These are phyloP conservation scores for Sarcomyxa edulis DNA, from an alignment of 768 basidiomycete species.

Conservation along the genomic window DNA sequence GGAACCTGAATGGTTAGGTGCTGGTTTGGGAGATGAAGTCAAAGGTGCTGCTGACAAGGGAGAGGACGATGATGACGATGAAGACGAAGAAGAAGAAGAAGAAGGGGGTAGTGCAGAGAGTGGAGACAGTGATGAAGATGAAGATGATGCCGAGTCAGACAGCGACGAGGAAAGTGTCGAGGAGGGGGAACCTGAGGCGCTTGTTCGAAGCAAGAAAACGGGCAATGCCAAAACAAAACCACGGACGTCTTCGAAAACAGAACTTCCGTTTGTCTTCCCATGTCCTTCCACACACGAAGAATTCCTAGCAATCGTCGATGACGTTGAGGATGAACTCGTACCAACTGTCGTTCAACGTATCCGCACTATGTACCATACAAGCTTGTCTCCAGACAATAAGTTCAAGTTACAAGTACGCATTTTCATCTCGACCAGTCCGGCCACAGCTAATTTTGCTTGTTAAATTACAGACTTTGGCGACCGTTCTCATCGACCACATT, in stretches of 20 bases:
- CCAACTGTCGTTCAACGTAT: constrained; percentile 86
- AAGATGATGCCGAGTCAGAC: constrained; percentile 28
- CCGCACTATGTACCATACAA: constrained; percentile 86
- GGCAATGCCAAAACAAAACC: constrained; percentile 26
- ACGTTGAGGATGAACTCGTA: constrained; percentile 65
- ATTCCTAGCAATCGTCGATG: constrained; percentile 77
- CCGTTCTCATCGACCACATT: constrained; percentile 84
- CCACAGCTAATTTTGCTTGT: background rate
- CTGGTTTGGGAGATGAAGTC: constrained; percentile 37
- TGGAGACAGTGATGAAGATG: constrained; percentile 24
- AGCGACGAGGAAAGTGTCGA: constrained; percentile 30
- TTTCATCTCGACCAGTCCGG: background rate
- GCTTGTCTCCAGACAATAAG: constrained; percentile 88
- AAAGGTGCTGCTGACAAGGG: constrained; percentile 30
- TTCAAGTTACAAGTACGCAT: constrained; percentile 76
- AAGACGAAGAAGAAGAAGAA: constrained; percentile 37
- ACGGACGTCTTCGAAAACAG: constrained; percentile 35
- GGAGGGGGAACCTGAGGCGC: constrained; percentile 40
- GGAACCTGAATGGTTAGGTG: constrained; percentile 32
- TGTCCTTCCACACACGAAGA: constrained; percentile 87
- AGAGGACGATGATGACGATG: constrained; percentile 30
- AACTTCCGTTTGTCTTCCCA: constrained; percentile 89
- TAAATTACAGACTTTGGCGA: constrained; percentile 52
- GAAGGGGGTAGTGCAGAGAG: constrained; percentile 39
- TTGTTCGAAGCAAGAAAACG: constrained; percentile 23